Conservation (phyloP, 2,329 filamentous ascomycete species). For the Monosporascus sp. region DNA sequence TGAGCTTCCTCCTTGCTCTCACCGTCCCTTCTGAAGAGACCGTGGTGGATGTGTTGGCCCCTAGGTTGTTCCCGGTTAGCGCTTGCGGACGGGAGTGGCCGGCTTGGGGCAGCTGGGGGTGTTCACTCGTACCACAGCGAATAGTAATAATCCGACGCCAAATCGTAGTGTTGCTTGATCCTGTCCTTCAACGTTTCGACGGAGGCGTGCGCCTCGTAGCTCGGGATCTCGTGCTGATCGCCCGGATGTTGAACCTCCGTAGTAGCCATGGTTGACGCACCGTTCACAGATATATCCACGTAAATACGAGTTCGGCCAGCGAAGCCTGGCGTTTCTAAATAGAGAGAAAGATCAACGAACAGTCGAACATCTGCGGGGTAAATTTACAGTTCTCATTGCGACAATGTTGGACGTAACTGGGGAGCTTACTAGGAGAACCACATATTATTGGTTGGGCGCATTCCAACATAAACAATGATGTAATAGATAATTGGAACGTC, state of each 20-base stretch:
- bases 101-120: too few relatives aligned
- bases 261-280: constrained; percentile 2
- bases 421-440: too few relatives aligned
- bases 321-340: too few relatives aligned
- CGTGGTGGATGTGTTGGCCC: constrained; percentile 60
- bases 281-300: neutral
- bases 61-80: constrained; percentile 25
- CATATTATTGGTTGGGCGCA: too few relatives aligned
- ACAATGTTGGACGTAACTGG: too few relatives aligned
- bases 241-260: constrained; percentile 16
- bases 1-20: constrained; percentile 55
- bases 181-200: constrained; percentile 43
- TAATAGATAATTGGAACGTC: too few relatives aligned
- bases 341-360: too few relatives aligned
- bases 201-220: constrained; percentile 20
- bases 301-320: too few relatives aligned
- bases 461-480: too few relatives aligned
- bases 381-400: too few relatives aligned
- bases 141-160: constrained; percentile 57
- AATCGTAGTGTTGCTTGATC: constrained; percentile 56
- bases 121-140: constrained; percentile 45
- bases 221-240: constrained; percentile 23
- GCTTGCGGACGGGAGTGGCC: neutral
- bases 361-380: too few relatives aligned
- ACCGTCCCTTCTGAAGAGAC: constrained; percentile 45